These are phyloP conservation scores for Glycine latifolia DNA, from an alignment of 306 rosid species.

Conservation along the genomic window DNA sequence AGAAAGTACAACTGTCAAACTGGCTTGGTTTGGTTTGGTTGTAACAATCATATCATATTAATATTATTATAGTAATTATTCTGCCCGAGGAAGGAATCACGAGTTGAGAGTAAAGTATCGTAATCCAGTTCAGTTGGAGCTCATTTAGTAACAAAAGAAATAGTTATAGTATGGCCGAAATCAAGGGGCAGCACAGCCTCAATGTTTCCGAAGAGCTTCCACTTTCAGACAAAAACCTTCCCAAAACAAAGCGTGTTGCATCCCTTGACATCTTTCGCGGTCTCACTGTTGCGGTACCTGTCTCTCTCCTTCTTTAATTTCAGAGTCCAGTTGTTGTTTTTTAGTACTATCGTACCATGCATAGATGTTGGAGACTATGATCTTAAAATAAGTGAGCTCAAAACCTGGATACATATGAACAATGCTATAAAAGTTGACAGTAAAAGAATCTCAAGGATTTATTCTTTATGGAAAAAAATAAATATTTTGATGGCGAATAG, in stretches of 20 bases:
- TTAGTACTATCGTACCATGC: neutral
- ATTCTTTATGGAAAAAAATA: no score
- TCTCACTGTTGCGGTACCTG: constrained; percentile 80
- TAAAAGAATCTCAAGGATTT: no score
- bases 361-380: neutral
- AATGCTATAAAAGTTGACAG: no score
- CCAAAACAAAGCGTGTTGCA: constrained; percentile 72
- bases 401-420: neutral
- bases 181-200: constrained; percentile 61
- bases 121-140: neutral
- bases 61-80: no score
- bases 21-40: neutral
- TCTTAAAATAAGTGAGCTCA: neutral
- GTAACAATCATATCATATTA: no score
- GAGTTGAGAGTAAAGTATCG: no score
- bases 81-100: no score
- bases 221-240: constrained; percentile 45
- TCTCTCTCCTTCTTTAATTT: neutral
- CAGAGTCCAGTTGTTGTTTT: neutral
- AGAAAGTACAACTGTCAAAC: neutral
- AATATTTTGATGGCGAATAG: no score
- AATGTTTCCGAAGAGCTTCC: constrained; percentile 42
- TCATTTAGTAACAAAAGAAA: no score
- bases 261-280: constrained; percentile 95
- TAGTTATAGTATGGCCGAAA: constrained; percentile 61